Conservation (phyloP, 805 yeast genomes). For the Grigorovia humatica region DNA sequence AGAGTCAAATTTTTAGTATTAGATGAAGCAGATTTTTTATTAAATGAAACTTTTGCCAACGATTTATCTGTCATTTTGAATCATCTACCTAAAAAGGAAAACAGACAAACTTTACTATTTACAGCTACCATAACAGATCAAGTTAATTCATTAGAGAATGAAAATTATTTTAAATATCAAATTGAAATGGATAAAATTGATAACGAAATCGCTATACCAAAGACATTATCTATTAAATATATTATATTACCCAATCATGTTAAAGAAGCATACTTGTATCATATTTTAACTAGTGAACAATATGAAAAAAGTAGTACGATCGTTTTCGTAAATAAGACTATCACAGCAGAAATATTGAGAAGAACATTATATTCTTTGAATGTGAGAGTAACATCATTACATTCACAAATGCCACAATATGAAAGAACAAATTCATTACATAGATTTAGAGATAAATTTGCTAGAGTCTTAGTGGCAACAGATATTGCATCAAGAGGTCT, state of each 20-base stretch:
- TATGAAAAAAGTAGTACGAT: conserved; percentile 63
- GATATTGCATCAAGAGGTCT: conserved; percentile 97
- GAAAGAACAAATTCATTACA: conserved; percentile 89
- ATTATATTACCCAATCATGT: conserved; percentile 78
- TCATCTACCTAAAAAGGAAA: conserved; percentile 56
- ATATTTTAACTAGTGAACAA: conserved; percentile 50
- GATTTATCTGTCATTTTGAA: conserved; percentile 67
- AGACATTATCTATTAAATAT: conserved; percentile 54
- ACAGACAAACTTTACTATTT: conserved; percentile 80
- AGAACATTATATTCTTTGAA: conserved; percentile 66
- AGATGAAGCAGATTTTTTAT: conserved; percentile 91
- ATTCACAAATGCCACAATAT: conserved; percentile 87
- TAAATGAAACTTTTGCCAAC: conserved; percentile 72
- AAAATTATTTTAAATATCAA: conserved; percentile 33
- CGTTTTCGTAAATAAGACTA: conserved; percentile 84
- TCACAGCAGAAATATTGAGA: conserved; percentile 78
- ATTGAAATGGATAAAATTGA: conserved; percentile 18
- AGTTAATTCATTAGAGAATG: conserved; percentile 49
- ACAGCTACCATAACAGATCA: conserved; percentile 96
- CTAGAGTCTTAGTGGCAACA: conserved; percentile 84
- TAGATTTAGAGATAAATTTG: conserved; percentile 89
- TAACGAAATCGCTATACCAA: conserved; percentile 76
- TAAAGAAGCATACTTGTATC: conserved; percentile 77
- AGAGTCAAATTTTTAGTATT: conserved; percentile 72
- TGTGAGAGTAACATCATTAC: conserved; percentile 77